Conservation (phyloP, 2,329 filamentous ascomycete species). For the Fusarium transvaalense region DNA sequence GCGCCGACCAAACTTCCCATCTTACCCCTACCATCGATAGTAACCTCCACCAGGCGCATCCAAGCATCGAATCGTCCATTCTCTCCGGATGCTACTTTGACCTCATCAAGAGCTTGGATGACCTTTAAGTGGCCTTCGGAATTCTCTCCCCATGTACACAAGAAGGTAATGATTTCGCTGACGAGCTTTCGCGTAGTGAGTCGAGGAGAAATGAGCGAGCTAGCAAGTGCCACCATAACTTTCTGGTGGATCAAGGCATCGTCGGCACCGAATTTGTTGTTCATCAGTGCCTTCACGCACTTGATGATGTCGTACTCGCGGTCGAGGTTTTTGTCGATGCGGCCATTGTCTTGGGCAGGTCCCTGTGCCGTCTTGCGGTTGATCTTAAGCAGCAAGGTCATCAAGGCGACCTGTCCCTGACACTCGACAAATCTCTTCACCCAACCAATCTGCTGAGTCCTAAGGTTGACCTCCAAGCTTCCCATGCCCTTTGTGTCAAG, state of each 20-base stretch:
- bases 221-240: constrained; percentile 88
- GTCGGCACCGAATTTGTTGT: constrained; percentile 99
- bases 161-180: constrained; percentile 94
- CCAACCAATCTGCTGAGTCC: constrained; percentile 98
- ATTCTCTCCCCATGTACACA: constrained; percentile 90
- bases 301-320: constrained; percentile 98
- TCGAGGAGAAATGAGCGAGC: constrained; percentile 87
- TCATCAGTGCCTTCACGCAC: constrained; percentile 96
- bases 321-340: constrained; percentile 82
- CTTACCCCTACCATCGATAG: constrained; percentile 95
- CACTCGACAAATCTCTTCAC: constrained; percentile 97
- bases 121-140: constrained; percentile 93
- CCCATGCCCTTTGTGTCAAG: constrained; percentile 92
- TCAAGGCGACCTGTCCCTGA: constrained; percentile 95
- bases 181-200: constrained; percentile 94
- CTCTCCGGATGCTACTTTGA: constrained; percentile 88
- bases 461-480: constrained; percentile 91
- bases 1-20: constrained; percentile 98
- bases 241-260: constrained; percentile 92
- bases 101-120: constrained; percentile 89
- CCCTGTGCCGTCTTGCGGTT: constrained; percentile 86
- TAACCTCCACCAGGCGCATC: constrained; percentile 99
- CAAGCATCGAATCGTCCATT: constrained; percentile 97
- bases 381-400: constrained; percentile 92
- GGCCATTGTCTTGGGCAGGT: constrained; percentile 70